Percentiles rank a stretch among this genome's conserved stretches.
Evolutionary conservation across 169 alveolate genomes (phyloP).

Genomic region (Babesia ovis): DNA sequence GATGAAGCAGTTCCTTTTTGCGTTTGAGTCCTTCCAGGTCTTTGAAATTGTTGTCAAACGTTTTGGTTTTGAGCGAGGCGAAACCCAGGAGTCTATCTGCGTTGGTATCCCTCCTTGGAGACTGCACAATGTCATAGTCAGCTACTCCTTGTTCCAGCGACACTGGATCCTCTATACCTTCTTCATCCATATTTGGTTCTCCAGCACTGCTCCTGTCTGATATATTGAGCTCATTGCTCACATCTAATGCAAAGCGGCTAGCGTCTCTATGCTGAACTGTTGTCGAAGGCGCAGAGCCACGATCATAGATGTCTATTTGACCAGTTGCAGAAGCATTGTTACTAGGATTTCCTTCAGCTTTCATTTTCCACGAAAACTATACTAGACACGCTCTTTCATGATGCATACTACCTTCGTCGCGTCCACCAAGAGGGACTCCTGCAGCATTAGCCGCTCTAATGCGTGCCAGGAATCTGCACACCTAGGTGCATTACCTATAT

Average conservation of each 20-base stretch:
- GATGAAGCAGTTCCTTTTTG: constrained; percentile 40
- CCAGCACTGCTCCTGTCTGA: background rate
- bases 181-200: background rate
- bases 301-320: background rate
- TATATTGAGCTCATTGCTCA: background rate
- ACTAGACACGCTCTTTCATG: background rate
- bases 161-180: background rate
- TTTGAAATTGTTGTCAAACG: constrained; percentile 63
- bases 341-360: background rate
- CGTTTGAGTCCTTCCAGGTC: constrained; percentile 51
- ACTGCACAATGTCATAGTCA: constrained; percentile 4
- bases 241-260: background rate
- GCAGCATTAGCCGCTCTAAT: background rate
- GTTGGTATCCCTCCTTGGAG: constrained; percentile 34
- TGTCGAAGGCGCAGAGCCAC: background rate
- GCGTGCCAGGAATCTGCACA: too few relatives aligned
- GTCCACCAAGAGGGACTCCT: background rate
- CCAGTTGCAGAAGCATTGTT: background rate
- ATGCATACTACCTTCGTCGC: background rate
- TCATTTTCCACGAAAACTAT: background rate
- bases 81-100: constrained; percentile 38
- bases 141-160: constrained; percentile 3
- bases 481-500: too few relatives aligned
- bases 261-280: background rate
- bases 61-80: constrained; percentile 48